Evolutionary conservation across 2,329 filamentous ascomycete genomes (phyloP).

Genomic region (Lizonia empirigonia): DNA sequence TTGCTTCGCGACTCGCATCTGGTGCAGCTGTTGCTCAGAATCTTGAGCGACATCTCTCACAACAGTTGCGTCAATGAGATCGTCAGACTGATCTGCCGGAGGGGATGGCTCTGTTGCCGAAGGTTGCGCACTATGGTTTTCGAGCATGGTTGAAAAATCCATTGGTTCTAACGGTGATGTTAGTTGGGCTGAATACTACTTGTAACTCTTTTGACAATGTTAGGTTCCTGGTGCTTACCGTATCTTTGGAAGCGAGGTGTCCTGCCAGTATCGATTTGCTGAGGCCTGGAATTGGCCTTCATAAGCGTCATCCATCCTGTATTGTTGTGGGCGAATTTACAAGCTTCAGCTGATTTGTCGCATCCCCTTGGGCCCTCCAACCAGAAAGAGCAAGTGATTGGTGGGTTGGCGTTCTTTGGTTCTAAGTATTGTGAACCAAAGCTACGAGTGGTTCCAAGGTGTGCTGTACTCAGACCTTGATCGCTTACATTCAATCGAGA

Average conservation of each 20-base stretch:
- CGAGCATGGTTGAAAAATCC: too few species aligned
- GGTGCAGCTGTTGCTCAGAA: not conserved
- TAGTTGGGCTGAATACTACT: too few species aligned
- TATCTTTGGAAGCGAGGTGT: not conserved
- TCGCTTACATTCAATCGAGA: too few species aligned
- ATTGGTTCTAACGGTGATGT: too few species aligned
- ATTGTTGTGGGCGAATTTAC: conserved; percentile 3
- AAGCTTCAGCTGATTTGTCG: not conserved
- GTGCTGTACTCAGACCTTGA: not conserved
- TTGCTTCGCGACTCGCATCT: not conserved
- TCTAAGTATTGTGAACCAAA: not conserved
- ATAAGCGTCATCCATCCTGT: not conserved
- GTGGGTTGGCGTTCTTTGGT: not conserved
- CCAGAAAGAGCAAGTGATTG: conserved; percentile 4
- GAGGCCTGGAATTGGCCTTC: not conserved
- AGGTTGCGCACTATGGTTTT: not conserved
- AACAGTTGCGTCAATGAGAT: not conserved
- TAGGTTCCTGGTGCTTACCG: too few species aligned
- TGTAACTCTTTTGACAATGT: too few species aligned
- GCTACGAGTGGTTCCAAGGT: not conserved
- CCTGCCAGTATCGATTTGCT: not conserved
- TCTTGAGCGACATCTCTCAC: not conserved
- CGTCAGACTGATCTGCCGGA: not conserved
- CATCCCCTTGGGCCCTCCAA: not conserved
- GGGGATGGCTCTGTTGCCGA: not conserved